Conservation (phyloP, 2,329 filamentous ascomycete genomes). For the Bipolaris victoriae region DNA sequence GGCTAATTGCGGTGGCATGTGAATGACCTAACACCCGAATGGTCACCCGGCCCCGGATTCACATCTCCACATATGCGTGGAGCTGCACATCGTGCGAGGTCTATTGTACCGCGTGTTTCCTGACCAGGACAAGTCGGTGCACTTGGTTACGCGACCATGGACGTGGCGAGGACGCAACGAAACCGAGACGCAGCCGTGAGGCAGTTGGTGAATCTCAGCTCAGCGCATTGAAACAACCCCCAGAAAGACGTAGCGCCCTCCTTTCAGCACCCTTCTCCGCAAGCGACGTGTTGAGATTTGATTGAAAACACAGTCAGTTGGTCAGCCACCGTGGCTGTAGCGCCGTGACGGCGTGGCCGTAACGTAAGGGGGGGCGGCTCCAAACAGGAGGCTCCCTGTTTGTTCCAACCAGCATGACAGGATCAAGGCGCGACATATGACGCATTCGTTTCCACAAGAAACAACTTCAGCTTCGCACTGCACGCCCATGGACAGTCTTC, state of each 20-base stretch:
- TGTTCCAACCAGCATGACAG: constrained; percentile 2
- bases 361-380: constrained; percentile 1
- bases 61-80: constrained; percentile 16
- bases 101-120: constrained; percentile 4
- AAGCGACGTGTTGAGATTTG: not conserved
- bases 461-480: not conserved
- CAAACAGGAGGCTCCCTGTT: constrained; percentile 1
- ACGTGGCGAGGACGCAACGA: not conserved
- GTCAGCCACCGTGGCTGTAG: not conserved
- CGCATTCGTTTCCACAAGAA: constrained; percentile 1
- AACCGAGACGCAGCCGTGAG: constrained; percentile 1
- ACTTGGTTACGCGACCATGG: not conserved
- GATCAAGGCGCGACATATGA: not conserved
- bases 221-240: not conserved
- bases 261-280: not conserved
- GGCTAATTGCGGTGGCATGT: constrained; percentile 27
- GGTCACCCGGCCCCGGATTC: constrained; percentile 23
- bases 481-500: not conserved
- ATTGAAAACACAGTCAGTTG: constrained; percentile 1
- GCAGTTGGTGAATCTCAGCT: not conserved
- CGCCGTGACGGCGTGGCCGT: not conserved
- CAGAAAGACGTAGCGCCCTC: constrained; percentile 1
- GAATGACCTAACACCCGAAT: constrained; percentile 28
- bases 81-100: constrained; percentile 12
- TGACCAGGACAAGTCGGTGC: not conserved